Evolutionary conservation across 2,329 filamentous ascomycete genomes (phyloP), one percentile per base, ranked within the genome.

Genomic region (Aspergillus hiratsukae): DNA sequence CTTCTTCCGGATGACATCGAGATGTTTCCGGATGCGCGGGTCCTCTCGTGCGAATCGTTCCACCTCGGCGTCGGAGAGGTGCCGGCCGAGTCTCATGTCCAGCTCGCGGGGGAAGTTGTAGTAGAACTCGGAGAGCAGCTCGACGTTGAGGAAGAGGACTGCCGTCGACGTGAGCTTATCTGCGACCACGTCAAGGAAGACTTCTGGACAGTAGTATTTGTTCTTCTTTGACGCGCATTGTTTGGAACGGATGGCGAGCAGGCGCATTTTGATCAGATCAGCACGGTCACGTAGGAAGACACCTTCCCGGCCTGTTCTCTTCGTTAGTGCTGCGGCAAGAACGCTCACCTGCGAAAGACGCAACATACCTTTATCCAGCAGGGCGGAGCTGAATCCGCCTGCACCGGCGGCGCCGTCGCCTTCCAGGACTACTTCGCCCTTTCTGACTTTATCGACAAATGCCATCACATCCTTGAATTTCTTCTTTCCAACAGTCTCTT

Each of bases 121-220:
- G 78, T 96, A 97, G 72, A 97, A 99, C 69, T 99, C 96, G 1
- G 90, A 93, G 19, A 99, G 83, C 21, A 99, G 83, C 76, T 99
- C 95, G 10, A 97, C 94, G 68, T 99, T 97, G 29, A 99, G 83
- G 80, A 99, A 99, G 0, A 99, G 84, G 8, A 99, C 94, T 2
- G 94, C 93, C 0, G 94, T 99, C 1, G 91, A 88, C 3, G 93
- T 95, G 50, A 99, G 83, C 75, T 97, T 97, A 64, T 92, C 90
- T 1, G 94, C 92, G 1, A 96, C 94, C 3, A 95, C 91, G 68
- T 99, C 92, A n/a, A 99, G 85, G 79, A 99, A 99, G 17, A 99
- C 85, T 72, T 99, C 94, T 0, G 94, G 94, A 69, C 94, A 99
- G 76, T 94, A 86, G 76, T 97, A 97, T 78, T 97, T 97, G 79